Percentiles rank a stretch among this genome's conserved stretches.
Conservation (phyloP, 2,329 filamentous ascomycete species). For the Aspergillus ochraceoroseus region DNA sequence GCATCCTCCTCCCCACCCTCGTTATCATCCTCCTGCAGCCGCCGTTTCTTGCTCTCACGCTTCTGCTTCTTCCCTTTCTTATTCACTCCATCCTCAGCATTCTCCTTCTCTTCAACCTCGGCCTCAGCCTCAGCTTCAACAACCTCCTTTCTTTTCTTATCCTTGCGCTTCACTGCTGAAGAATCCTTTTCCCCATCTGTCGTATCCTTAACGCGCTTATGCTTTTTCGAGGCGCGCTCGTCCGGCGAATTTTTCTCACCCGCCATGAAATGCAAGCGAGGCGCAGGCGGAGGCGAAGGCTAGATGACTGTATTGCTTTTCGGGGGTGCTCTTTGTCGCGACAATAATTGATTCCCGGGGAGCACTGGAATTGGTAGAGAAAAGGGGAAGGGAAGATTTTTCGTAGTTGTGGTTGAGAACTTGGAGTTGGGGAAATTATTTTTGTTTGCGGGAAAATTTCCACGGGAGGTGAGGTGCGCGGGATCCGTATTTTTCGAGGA, state of each 20-base stretch:
- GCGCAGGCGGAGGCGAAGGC: too few relatives aligned
- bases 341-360: too few relatives aligned
- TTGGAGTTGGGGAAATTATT: conserved; percentile 4
- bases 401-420: neutral
- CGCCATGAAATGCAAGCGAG: too few relatives aligned
- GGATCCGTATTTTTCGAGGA: neutral
- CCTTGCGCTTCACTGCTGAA: conserved; percentile 12
- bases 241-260: conserved; percentile 37
- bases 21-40: conserved; percentile 18
- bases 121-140: conserved; percentile 3
- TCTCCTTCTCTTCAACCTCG: conserved; percentile 9
- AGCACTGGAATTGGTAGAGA: neutral
- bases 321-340: too few relatives aligned
- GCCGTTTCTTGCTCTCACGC: conserved; percentile 21
- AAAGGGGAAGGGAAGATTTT: neutral
- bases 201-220: neutral
- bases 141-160: conserved; percentile 21
- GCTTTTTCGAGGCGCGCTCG: conserved; percentile 45
- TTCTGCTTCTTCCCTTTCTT: conserved; percentile 25
- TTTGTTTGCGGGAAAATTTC: conserved; percentile 15
- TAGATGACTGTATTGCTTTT: too few relatives aligned
- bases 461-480: conserved; percentile 17
- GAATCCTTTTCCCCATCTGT: conserved; percentile 23
- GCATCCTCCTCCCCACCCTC: conserved; percentile 8
- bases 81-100: conserved; percentile 45